Conservation (phyloP, 768 basidiomycete species). For the Pleurotus citrinopileatus region DNA sequence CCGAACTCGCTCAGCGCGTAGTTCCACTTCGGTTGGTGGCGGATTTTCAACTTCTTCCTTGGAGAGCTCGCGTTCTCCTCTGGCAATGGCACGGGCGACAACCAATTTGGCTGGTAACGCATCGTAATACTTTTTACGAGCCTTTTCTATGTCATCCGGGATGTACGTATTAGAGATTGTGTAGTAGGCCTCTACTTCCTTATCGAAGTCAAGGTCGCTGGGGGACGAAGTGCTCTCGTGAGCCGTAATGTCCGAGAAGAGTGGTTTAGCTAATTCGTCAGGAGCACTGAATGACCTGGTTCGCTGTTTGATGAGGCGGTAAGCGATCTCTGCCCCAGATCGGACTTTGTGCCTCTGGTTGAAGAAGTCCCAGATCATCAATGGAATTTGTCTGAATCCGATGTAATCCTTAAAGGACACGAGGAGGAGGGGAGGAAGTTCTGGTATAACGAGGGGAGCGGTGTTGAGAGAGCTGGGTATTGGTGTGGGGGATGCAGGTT, state of each 20-base stretch:
- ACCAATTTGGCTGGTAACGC: constrained; percentile 62
- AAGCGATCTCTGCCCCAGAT: constrained; percentile 79
- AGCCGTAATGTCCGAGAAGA: constrained; percentile 23
- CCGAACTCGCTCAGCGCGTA: constrained; percentile 82
- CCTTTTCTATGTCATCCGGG: constrained; percentile 58
- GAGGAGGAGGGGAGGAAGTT: constrained; percentile 77
- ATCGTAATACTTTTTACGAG: constrained; percentile 76
- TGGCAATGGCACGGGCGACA: constrained; percentile 72
- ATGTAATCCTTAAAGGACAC: constrained; percentile 74
- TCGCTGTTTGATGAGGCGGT: constrained; percentile 60
- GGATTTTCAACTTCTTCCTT: constrained; percentile 77
- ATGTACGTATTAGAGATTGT: constrained; percentile 56
- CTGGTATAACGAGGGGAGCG: constrained; percentile 58
- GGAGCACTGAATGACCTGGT: constrained; percentile 58
- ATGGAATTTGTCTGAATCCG: constrained; percentile 80
- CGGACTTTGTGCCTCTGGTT: constrained; percentile 82
- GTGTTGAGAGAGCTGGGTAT: constrained; percentile 32
- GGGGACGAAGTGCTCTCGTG: constrained; percentile 18
- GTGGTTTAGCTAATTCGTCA: constrained; percentile 15
- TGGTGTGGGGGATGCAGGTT: neutral
- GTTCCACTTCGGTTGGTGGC: constrained; percentile 84
- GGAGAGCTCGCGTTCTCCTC: constrained; percentile 77
- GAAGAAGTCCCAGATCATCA: constrained; percentile 92
- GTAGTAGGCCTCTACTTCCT: constrained; percentile 63
- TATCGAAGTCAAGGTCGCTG: constrained; percentile 77